Evolutionary conservation across 176 grass and related monocot species (phyloP).

Genomic region (Eremochloa ophiuroides): DNA sequence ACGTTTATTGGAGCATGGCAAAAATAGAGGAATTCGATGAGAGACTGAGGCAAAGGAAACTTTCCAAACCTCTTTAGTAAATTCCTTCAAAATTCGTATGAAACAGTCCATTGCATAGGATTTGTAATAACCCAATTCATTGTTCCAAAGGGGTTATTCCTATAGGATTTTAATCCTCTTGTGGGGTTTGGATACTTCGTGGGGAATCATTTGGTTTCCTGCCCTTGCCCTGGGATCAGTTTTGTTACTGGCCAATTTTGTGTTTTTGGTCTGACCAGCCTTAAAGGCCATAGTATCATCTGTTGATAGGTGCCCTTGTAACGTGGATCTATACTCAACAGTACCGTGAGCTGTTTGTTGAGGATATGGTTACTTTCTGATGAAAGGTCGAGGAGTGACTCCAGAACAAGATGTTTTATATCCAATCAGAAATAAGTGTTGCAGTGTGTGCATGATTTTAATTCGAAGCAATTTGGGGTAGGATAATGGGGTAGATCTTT

Average conservation of each 20-base stretch:
- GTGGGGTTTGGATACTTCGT: neutral
- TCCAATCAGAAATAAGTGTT: neutral
- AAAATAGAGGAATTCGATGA: no score
- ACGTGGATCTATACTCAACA: neutral
- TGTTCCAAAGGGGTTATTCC: neutral
- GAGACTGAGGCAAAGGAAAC: neutral
- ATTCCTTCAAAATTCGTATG: neutral
- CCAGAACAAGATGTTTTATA: neutral
- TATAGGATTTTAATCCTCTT: neutral
- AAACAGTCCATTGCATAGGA: neutral
- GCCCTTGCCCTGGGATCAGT: neutral
- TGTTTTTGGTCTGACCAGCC: neutral
- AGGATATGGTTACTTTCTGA: neutral
- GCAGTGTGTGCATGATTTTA: neutral
- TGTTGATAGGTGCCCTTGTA: neutral
- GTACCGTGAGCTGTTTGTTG: neutral
- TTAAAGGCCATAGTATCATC: neutral
- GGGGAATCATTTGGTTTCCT: neutral
- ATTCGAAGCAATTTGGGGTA: neutral
- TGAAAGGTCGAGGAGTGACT: neutral
- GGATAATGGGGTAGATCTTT: neutral
- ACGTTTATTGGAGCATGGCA: no score
- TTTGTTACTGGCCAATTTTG: neutral
- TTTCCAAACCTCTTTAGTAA: neutral
- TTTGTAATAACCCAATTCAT: neutral